phyloP scores from a whole-genome alignment of 192 early-diverging fungal genomes.

The Nowakowskiella sp. region DNA sequence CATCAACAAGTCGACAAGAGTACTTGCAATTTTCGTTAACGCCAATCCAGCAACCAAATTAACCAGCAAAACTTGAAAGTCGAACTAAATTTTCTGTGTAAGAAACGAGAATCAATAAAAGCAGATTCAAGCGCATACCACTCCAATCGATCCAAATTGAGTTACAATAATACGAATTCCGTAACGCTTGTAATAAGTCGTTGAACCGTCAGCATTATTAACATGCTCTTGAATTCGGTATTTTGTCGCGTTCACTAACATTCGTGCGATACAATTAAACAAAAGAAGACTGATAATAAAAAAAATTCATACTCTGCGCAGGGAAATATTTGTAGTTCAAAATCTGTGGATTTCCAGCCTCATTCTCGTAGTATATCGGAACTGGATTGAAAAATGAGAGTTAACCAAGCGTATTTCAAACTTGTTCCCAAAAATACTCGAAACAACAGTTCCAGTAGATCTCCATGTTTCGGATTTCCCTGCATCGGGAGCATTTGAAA shows the following conservation, averaged over 20 bases:
- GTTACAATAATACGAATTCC: conserved; percentile 24
- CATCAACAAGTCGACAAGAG: conserved; percentile 31
- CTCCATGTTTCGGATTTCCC: conserved; percentile 16
- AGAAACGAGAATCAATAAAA: too few relatives aligned
- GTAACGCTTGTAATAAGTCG: conserved; percentile 21
- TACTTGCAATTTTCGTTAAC: conserved; percentile 19
- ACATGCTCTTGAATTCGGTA: conserved; percentile 12
- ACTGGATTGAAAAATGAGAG: too few relatives aligned
- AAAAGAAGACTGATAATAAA: too few relatives aligned
- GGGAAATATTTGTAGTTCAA: conserved; percentile 16
- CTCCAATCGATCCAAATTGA: conserved; percentile 27
- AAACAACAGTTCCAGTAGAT: conserved; percentile 21
- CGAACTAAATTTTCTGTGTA: too few relatives aligned
- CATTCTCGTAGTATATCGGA: conserved; percentile 20
- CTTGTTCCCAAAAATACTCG: conserved; percentile 1
- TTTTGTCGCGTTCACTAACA: conserved; percentile 14
- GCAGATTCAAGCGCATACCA: too few relatives aligned
- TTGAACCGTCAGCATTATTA: conserved; percentile 22
- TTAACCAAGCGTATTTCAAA: too few relatives aligned
- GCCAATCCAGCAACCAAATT: conserved; percentile 28
- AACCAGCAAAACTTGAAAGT: conserved; percentile 15
- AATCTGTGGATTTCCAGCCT: too few relatives aligned
- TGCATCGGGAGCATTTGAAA: too few relatives aligned
- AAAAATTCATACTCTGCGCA: conserved; percentile 4
- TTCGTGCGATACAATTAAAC: conserved; percentile 12